Percentiles rank a stretch among this genome's conserved stretches.
phyloP scores from a whole-genome alignment of 2,329 filamentous ascomycete genomes.

The Teratosphaeria nubilosa region DNA sequence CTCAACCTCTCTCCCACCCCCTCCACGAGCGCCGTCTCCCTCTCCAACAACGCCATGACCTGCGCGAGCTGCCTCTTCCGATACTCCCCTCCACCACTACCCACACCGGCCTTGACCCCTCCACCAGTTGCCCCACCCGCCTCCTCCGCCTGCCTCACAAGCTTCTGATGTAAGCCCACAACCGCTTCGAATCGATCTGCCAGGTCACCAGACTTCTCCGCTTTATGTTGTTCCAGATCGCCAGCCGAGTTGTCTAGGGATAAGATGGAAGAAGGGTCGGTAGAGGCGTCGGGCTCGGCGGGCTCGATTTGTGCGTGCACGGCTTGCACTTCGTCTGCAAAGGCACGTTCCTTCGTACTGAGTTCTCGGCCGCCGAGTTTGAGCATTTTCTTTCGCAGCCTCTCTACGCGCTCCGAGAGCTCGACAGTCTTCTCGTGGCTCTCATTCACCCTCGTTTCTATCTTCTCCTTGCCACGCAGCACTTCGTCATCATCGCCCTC shows the following conservation, averaged over 20 bases:
- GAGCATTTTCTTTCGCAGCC: slow-evolving; percentile 41
- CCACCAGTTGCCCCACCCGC: slow-evolving; percentile 17
- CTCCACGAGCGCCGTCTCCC: slow-evolving; percentile 59
- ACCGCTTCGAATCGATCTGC: slow-evolving; percentile 9
- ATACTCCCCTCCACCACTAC: slow-evolving; percentile 30
- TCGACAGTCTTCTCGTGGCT: slow-evolving; percentile 48
- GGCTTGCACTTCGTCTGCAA: slow-evolving; percentile 40
- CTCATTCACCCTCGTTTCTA: slow-evolving; percentile 48
- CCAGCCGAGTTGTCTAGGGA: neutral
- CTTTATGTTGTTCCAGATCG: neutral
- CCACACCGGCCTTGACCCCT: slow-evolving; percentile 33
- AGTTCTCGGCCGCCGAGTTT: slow-evolving; percentile 37
- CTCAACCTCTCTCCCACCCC: slow-evolving; percentile 54
- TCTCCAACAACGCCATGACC: slow-evolving; percentile 52
- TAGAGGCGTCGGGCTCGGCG: neutral
- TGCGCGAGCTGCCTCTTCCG: slow-evolving; percentile 54
- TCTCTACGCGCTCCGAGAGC: slow-evolving; percentile 51
- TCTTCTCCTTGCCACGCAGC: slow-evolving; percentile 31
- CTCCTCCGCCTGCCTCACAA: slow-evolving; percentile 22
- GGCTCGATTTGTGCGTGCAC: neutral
- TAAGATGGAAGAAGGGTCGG: neutral
- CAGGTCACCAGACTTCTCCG: slow-evolving; percentile 3
- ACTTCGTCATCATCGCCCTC: slow-evolving; percentile 33
- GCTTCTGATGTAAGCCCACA: slow-evolving; percentile 16
- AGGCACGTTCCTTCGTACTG: slow-evolving; percentile 53